Conservation (phyloP, 2,329 filamentous ascomycete genomes). For the Phialophora expanda region DNA sequence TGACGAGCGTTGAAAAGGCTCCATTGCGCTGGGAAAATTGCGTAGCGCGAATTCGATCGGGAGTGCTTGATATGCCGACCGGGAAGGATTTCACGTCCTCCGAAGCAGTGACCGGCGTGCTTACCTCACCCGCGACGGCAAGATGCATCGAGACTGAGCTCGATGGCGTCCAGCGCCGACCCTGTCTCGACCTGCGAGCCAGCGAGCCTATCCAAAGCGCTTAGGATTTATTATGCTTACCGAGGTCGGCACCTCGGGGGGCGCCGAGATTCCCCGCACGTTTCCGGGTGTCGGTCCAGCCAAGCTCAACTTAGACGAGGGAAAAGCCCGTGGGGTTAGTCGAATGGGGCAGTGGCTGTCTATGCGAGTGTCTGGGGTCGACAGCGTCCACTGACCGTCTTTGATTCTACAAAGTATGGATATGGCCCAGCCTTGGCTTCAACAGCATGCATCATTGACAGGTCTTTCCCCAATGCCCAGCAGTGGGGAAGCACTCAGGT, state of each 20-base stretch:
- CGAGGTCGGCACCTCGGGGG: not conserved
- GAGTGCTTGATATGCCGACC: not conserved
- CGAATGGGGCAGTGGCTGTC: not conserved
- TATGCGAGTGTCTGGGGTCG: not conserved
- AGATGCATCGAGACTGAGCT: not conserved
- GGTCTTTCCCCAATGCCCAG: not conserved
- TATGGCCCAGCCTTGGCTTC: slow-evolving; percentile 15
- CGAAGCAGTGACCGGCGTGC: not conserved
- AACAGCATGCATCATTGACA: not conserved
- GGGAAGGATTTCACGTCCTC: not conserved
- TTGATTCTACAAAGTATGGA: slow-evolving; percentile 1
- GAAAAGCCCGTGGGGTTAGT: not conserved
- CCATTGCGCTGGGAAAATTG: not conserved
- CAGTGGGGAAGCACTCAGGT: not conserved
- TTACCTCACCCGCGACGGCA: not conserved
- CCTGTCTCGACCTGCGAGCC: not conserved
- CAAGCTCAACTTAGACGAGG: not conserved
- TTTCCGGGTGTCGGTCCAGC: not conserved
- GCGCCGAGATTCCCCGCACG: not conserved
- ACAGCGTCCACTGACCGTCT: not conserved
- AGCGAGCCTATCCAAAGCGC: not conserved
- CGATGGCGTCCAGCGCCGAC: not conserved
- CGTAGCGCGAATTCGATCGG: not conserved
- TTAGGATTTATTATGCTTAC: not conserved
- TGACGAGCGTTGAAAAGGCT: not conserved